phyloP scores from a whole-genome alignment of 305 asterid species.

The Fraxinus xanthoxyloides region DNA sequence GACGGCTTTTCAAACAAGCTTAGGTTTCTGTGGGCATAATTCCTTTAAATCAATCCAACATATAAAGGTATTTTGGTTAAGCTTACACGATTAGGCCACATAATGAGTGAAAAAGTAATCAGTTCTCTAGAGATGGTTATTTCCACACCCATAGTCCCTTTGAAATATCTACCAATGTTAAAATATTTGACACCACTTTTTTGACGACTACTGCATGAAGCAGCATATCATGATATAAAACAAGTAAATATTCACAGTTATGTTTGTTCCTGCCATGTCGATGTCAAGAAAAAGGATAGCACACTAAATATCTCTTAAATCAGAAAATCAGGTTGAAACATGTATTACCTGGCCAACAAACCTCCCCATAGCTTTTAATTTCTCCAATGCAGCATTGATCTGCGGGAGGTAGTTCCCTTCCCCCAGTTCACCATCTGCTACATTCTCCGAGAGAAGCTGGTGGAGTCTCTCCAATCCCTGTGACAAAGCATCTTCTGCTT shows the following conservation, averaged over 20 bases:
- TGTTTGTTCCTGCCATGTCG: not conserved
- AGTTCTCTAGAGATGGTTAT: not conserved
- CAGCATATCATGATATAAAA: not conserved
- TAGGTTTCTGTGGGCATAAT: not conserved
- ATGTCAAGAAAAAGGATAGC: not conserved
- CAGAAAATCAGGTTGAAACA: not conserved
- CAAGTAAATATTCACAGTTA: not conserved
- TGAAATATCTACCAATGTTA: not conserved
- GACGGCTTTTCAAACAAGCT: not conserved
- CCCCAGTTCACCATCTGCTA: conserved; percentile 49
- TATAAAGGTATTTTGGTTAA: not conserved
- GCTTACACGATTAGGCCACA: not conserved
- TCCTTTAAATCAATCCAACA: not conserved
- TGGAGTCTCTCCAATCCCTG: conserved; percentile 85
- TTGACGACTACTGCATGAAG: not conserved
- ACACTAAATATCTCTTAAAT: not conserved
- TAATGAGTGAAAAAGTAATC: not conserved
- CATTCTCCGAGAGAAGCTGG: conserved; percentile 47
- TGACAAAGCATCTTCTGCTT: conserved; percentile 91
- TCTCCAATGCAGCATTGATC: conserved; percentile 60
- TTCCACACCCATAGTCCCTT: not conserved
- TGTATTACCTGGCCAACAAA: conserved; percentile 75
- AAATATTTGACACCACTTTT: not conserved
- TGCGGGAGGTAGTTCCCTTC: conserved; percentile 63
- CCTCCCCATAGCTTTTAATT: conserved; percentile 59